A percentile compares a stretch with the other conserved stretches of the same genome.
Conservation (phyloP, 108 stramenopile species). For the Conticribra guillardii region DNA sequence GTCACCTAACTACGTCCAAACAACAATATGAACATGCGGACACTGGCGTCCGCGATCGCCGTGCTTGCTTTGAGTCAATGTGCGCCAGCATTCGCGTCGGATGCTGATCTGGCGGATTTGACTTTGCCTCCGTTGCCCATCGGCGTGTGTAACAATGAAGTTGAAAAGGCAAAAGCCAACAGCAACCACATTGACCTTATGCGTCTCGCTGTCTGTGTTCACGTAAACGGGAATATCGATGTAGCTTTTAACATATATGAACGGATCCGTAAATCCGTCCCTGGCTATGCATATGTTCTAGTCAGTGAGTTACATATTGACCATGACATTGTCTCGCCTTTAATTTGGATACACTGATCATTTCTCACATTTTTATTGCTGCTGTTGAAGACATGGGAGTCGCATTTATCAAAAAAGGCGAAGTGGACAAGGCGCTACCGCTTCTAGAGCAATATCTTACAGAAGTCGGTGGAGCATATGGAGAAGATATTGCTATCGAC, state of each 20-base stretch:
- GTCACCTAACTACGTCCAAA: too few relatives aligned
- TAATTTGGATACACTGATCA: too few relatives aligned
- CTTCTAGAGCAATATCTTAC: constrained; percentile 10
- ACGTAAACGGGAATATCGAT: constrained; percentile 6
- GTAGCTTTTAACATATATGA: constrained; percentile 18
- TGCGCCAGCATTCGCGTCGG: too few relatives aligned
- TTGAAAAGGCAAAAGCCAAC: not conserved
- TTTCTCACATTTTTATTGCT: too few relatives aligned
- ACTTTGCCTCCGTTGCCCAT: not conserved
- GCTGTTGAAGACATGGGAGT: constrained; percentile 15
- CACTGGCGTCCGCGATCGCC: too few relatives aligned
- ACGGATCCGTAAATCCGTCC: constrained; percentile 1
- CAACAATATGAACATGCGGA: too few relatives aligned
- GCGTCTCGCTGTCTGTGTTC: constrained; percentile 20
- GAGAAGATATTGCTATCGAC: constrained; percentile 13
- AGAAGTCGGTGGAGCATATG: constrained; percentile 24
- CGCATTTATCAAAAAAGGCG: not conserved
- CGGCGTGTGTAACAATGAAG: not conserved
- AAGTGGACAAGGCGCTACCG: constrained; percentile 2
- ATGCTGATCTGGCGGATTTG: too few relatives aligned
- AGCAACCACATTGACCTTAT: constrained; percentile 12
- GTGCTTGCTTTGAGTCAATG: too few relatives aligned
- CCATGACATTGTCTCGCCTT: too few relatives aligned
- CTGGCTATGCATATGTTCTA: constrained; percentile 2
- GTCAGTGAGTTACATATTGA: too few relatives aligned